Conservation (phyloP, 2,329 filamentous ascomycete genomes). For the Neonectria magnoliae region DNA sequence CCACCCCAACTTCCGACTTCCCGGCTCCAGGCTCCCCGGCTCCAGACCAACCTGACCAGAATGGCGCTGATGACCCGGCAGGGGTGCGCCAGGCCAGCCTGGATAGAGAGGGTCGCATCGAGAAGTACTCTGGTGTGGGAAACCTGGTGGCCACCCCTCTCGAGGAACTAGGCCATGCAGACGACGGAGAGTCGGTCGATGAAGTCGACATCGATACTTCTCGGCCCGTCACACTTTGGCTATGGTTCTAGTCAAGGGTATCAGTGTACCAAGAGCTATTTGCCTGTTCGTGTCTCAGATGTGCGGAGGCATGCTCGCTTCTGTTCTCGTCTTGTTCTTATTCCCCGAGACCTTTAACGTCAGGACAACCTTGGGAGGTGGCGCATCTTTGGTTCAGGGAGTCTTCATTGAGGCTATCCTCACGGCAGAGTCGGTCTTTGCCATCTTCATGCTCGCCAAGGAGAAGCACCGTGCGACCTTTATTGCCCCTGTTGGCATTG, state of each 20-base stretch:
- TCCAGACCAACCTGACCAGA: too few species aligned
- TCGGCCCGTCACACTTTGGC: slow-evolving; percentile 54
- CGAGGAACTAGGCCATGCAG: too few species aligned
- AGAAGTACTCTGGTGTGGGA: too few species aligned
- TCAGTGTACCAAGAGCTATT: slow-evolving; percentile 56
- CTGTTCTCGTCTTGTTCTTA: slow-evolving; percentile 53
- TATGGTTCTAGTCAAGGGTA: slow-evolving; percentile 60
- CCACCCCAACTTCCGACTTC: too few species aligned
- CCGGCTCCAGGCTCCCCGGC: too few species aligned
- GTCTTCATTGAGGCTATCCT: slow-evolving; percentile 61
- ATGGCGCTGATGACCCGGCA: too few species aligned
- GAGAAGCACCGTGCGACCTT: slow-evolving; percentile 60
- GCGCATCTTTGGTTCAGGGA: slow-evolving; percentile 55
- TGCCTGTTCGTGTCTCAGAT: slow-evolving; percentile 63
- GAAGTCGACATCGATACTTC: too few species aligned
- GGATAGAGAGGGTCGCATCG: too few species aligned
- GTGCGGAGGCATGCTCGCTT: slow-evolving; percentile 55
- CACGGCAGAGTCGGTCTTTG: slow-evolving; percentile 59
- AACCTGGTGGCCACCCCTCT: too few species aligned
- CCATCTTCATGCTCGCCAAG: slow-evolving; percentile 62
- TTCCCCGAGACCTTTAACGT: slow-evolving; percentile 57
- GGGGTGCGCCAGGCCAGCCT: too few species aligned
- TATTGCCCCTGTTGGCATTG: slow-evolving; percentile 59
- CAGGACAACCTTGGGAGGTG: slow-evolving; percentile 52
- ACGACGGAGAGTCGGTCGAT: too few species aligned